Evolutionary conservation across 352 stramenopile genomes (phyloP).

Genomic region (Peronosclerospora sorghi): DNA sequence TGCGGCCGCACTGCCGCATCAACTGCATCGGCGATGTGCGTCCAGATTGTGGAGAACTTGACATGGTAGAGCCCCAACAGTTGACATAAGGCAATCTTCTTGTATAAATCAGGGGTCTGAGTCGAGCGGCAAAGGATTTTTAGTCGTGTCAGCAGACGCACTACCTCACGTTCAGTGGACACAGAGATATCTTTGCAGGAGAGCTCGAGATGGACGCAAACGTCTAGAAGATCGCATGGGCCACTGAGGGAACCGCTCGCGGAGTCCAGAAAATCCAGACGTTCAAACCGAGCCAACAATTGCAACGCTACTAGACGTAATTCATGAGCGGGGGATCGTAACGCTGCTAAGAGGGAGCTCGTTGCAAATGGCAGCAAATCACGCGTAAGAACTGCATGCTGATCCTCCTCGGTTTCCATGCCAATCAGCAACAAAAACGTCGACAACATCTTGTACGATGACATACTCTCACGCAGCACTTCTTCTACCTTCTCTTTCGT

Average conservation of each 20-base stretch:
- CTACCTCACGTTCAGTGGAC: constrained; percentile 72
- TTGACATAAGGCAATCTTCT: constrained; percentile 61
- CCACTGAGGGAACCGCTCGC: constrained; percentile 34
- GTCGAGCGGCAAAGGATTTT: constrained; percentile 63
- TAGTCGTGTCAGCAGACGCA: constrained; percentile 67
- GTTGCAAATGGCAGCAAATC: constrained; percentile 25
- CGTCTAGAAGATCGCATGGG: constrained; percentile 54
- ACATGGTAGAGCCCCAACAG: constrained; percentile 80
- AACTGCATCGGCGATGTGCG: constrained; percentile 63
- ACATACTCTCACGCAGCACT: constrained; percentile 28
- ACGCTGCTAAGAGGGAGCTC: constrained; percentile 32
- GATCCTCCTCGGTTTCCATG: constrained; percentile 40
- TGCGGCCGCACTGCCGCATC: constrained; percentile 40
- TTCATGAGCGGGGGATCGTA: constrained; percentile 56
- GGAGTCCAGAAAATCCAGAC: constrained; percentile 38
- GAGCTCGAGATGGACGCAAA: constrained; percentile 55
- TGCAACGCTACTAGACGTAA: constrained; percentile 62
- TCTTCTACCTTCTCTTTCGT: constrained; percentile 23
- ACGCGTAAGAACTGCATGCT: constrained; percentile 31
- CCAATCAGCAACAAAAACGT: constrained; percentile 49
- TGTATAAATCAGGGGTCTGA: constrained; percentile 71
- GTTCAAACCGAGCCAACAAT: constrained; percentile 46
- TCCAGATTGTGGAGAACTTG: constrained; percentile 83
- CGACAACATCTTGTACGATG: constrained; percentile 49
- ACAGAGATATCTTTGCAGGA: constrained; percentile 43